Conservation (phyloP, 139 green algal species). For the Picochlorum sp. region DNA sequence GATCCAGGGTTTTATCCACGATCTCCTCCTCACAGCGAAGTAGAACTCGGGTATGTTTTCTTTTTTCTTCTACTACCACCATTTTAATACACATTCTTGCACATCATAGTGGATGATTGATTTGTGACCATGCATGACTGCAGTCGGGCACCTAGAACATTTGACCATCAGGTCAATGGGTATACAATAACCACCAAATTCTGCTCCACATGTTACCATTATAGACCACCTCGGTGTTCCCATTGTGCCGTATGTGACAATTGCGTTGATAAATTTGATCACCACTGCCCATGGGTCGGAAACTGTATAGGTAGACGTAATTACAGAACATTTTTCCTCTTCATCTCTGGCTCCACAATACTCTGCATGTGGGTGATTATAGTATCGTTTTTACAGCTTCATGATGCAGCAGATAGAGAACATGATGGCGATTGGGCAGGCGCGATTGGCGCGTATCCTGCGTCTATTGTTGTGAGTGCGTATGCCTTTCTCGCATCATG, state of each 20-base stretch:
- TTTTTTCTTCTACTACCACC: background rate
- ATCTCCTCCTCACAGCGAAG: constrained; percentile 45
- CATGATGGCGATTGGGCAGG: constrained; percentile 12
- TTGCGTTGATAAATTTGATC: constrained; percentile 96
- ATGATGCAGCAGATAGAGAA: constrained; percentile 8
- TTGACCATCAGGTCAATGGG: constrained; percentile 41
- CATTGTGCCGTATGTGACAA: constrained; percentile 97
- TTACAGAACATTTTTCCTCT: constrained; percentile 94
- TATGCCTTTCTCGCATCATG: constrained; percentile 75
- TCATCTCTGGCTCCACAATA: constrained; percentile 75
- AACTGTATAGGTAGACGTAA: constrained; percentile 88
- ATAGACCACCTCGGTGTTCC: constrained; percentile 83
- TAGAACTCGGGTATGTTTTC: constrained; percentile 45
- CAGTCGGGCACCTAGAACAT: constrained; percentile 24
- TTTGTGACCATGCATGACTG: background rate
- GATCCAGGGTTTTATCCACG: constrained; percentile 90
- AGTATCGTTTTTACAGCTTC: constrained; percentile 51
- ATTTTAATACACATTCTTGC: no score
- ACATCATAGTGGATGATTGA: background rate
- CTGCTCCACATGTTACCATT: constrained; percentile 81
- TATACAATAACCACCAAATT: constrained; percentile 76
- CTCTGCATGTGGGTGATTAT: constrained; percentile 77
- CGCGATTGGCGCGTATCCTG: constrained; percentile 40
- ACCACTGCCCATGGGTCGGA: constrained; percentile 98
- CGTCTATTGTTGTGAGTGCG: constrained; percentile 47